Base-by-base conservation (phyloP, 495 filamentous ascomycete genomes). In the Hypoxylon fuscum region DNA sequence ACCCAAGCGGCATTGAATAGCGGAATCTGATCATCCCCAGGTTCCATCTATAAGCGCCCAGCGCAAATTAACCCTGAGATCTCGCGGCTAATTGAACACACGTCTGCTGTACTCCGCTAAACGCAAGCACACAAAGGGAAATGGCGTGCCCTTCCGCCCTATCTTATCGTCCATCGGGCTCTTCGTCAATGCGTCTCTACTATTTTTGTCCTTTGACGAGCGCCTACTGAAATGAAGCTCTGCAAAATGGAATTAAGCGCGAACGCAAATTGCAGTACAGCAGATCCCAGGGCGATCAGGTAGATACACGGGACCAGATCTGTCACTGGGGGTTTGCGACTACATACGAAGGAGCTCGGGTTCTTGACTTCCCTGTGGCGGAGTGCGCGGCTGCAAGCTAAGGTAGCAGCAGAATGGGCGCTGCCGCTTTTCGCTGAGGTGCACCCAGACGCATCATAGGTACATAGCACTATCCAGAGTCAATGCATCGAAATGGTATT, bases 231-330 rank as follows among this genome's bases (percentile, higher is more conserved):
- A 52, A 56, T 56, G 35, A 50, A 53, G 20, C n/a, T 57, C 35
- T 34, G 57, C 56, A 61, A n/a, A n/a, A 50, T 55, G 61, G 41
- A 55, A 66, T 68, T 61, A 70, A 70, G 68, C 68, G 62, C 65
- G 66, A 66, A 54, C 62, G 68, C 68, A 60, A 35, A 53, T 48
- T 54, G 49, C 58, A 61, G 12, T 54, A 25, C 35, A 57, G 57
- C 32, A 44, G 32, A 20, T 41, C 21, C 34, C 50, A 45, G 22
- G 49, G 6, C 49, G 49, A 59, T 54, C 48, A 59, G n/a, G 21
- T 52, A 38, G 53, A 58, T 54, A 22, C 38, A 43, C 43, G 45
- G 25, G 45, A 48, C 50, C 62, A 49, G 50, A 60, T 56, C 50
- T 61, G 47, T 20, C 44, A 44, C 34, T 5, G 25, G 8, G 31